Conservation (phyloP, 2,329 filamentous ascomycete species). For the Thyridium curvatum region DNA sequence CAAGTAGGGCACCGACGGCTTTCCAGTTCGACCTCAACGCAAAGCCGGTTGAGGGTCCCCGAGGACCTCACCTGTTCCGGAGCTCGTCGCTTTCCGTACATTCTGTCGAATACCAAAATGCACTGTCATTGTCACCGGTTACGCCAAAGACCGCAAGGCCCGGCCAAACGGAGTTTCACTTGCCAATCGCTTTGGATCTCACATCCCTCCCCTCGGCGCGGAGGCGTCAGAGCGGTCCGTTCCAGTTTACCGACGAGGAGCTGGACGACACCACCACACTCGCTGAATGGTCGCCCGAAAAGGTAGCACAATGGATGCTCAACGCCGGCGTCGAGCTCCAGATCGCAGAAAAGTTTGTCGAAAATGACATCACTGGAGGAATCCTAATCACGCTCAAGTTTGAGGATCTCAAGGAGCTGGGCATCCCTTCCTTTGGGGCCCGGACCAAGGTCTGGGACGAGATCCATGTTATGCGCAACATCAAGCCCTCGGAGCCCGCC, state of each 20-base stretch:
- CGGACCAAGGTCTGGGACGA: conserved; percentile 75
- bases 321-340: conserved; percentile 71
- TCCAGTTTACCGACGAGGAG: conserved; percentile 49
- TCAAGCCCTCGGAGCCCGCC: conserved; percentile 41
- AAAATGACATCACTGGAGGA: conserved; percentile 86
- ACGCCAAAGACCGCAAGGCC: conserved; percentile 47
- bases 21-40: conserved; percentile 56
- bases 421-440: conserved; percentile 76
- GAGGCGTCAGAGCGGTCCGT: conserved; percentile 41
- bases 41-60: conserved; percentile 71
- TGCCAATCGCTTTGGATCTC: conserved; percentile 28
- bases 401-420: conserved; percentile 76
- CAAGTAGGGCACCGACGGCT: conserved; percentile 51
- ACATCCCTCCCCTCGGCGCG: conserved; percentile 27
- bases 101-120: conserved; percentile 40
- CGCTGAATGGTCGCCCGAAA: conserved; percentile 63
- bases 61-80: conserved; percentile 81
- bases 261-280: conserved; percentile 57
- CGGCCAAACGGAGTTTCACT: conserved; percentile 22
- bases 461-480: conserved; percentile 62
- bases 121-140: conserved; percentile 66
- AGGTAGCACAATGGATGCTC: conserved; percentile 83
- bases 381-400: conserved; percentile 89
- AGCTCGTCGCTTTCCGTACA: conserved; percentile 55
- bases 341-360: conserved; percentile 76